Base-by-base conservation (phyloP, 2,329 filamentous ascomycete genomes). In the Cladorrhinum sp. region DNA sequence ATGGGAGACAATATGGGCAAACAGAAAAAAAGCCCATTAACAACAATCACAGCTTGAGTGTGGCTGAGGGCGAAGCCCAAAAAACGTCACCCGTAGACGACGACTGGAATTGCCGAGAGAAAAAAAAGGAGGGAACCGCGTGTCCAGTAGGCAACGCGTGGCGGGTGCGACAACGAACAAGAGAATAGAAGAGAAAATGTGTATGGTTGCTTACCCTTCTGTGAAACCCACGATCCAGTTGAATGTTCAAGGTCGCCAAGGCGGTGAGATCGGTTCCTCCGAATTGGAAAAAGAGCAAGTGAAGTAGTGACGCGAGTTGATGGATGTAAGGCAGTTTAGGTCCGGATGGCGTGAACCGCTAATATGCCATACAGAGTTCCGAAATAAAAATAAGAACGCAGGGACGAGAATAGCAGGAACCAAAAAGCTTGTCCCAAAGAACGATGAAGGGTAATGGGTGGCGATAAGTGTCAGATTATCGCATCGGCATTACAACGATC, bases 401-500 rank as follows among this genome's bases (percentile, higher is more conserved):
- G n/a, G 41, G 16, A 16, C 24, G 16, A 38, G 36, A 54, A 29
- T 16, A 52, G 20, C 22, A 25, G 5, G 29, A 27, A 16, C 20
- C 48, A 10, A n/a, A 52, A 53, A 50, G 49, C 38, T 55, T 55
- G 49, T 55, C 27, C 49, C n/a, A n/a, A n/a, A n/a, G n/a, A n/a
- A n/a, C n/a, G 22, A 27, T 23, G 29, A 41, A 3, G 38, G 18
- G 38, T 52, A 32, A 52, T 50, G 52, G 45, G 50, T 56, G 50
- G 54, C 50, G 36, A 41, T 41, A n/a, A 41, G 3, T 5, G 7
- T 22, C 49, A 55, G 59, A 64, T 63, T 62, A 56, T 64, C 60
- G 62, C 60, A 63, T 59, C n/a, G n/a, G 51, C 6, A 32, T 13
- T 6, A 41, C 7, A 13, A 7, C 16, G 36, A 13, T 22, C 25